Conservation (phyloP, 495 filamentous ascomycete genomes). For the Apiosordaria backusii region DNA sequence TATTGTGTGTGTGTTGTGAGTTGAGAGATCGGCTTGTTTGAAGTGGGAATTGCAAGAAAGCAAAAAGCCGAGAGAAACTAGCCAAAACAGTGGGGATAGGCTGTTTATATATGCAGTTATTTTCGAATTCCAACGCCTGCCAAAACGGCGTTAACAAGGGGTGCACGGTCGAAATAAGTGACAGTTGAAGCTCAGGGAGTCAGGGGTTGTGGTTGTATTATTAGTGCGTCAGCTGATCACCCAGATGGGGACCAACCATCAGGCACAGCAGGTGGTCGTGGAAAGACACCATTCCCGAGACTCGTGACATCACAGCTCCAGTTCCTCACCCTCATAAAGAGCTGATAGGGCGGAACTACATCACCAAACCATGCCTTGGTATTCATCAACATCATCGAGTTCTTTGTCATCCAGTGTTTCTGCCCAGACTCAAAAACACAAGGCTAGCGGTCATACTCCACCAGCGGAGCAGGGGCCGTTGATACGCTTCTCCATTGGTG, state of each 20-base stretch:
- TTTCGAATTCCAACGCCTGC: not conserved
- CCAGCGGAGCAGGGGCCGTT: not conserved
- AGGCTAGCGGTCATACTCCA: not conserved
- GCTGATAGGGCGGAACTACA: not conserved
- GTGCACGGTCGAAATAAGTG: not conserved
- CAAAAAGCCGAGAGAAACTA: not conserved
- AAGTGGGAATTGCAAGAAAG: not conserved
- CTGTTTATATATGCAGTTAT: not conserved
- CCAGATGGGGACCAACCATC: not conserved
- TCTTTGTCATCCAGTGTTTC: not conserved
- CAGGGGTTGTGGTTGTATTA: not conserved
- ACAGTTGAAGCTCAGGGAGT: not conserved
- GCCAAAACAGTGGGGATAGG: not conserved
- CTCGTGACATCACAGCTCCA: constrained; percentile 1
- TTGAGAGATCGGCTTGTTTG: not conserved
- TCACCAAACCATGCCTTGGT: not conserved
- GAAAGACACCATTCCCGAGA: not conserved
- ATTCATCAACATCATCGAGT: not conserved
- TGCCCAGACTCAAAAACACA: not conserved
- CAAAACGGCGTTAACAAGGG: not conserved
- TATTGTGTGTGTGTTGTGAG: not conserved
- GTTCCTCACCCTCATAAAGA: not conserved
- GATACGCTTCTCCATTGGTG: too few species aligned
- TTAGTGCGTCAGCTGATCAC: constrained; percentile 12
- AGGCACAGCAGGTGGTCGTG: too few species aligned